phyloP scores from a whole-genome alignment of 75 land plant species.

The Selaginella tamariscina region DNA sequence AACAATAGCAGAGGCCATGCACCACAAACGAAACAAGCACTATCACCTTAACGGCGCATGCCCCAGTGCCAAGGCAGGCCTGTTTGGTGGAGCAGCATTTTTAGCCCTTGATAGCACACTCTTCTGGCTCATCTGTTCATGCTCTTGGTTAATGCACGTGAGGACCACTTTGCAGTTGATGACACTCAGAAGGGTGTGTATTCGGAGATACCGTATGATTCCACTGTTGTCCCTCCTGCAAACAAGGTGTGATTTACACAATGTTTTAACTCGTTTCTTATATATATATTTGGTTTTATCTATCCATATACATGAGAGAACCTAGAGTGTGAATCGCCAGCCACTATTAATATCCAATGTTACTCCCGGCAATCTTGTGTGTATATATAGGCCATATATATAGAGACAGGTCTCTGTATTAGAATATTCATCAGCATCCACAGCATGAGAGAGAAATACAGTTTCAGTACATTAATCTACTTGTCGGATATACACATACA shows the following conservation, averaged over 20 bases:
- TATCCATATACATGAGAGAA: too few species aligned
- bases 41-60: slow-evolving; percentile 18
- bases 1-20: slow-evolving; percentile 45
- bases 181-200: neutral
- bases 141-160: slow-evolving; percentile 44
- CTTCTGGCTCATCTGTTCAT: slow-evolving; percentile 70
- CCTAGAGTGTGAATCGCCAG: too few species aligned
- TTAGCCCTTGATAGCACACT: slow-evolving; percentile 63
- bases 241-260: neutral
- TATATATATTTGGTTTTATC: too few species aligned
- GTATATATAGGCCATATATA: too few species aligned
- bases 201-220: neutral
- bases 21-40: slow-evolving; percentile 35
- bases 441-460: too few species aligned
- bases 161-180: slow-evolving; percentile 26
- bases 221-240: neutral
- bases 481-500: too few species aligned
- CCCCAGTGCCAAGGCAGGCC: slow-evolving; percentile 81
- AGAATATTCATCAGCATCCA: too few species aligned
- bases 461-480: too few species aligned
- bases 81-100: slow-evolving; percentile 85
- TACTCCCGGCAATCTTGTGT: too few species aligned
- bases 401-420: too few species aligned
- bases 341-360: too few species aligned
- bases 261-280: too few species aligned